phyloP scores from a whole-genome alignment of 768 basidiomycete species.

The Mycena kentingensis region DNA sequence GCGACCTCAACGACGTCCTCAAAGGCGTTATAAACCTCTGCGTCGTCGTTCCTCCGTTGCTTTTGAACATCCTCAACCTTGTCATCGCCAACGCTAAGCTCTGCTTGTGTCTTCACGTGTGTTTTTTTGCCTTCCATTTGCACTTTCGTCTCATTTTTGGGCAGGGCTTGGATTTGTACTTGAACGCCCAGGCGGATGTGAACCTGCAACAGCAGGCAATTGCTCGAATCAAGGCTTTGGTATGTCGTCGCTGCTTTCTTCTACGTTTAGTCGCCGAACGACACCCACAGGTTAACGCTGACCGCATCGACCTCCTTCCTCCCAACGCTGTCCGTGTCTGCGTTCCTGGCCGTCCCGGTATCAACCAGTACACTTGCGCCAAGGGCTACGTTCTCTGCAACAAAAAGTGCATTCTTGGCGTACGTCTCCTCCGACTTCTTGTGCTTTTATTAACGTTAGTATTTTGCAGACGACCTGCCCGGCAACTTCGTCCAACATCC shows the following conservation, averaged over 20 bases:
- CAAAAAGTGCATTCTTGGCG: background rate
- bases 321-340: background rate
- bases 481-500: slow-evolving; percentile 2
- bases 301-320: background rate
- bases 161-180: background rate
- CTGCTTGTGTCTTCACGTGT: background rate
- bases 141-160: background rate
- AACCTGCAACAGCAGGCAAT: background rate
- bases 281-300: background rate
- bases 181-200: background rate
- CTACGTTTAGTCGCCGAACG: background rate
- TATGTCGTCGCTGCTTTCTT: background rate
- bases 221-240: background rate
- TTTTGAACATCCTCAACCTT: background rate
- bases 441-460: background rate
- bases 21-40: background rate
- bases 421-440: background rate
- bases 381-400: slow-evolving; percentile 3
- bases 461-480: background rate
- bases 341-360: background rate
- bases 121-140: background rate
- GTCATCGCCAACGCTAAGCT: background rate
- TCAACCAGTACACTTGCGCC: background rate
- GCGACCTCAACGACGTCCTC: background rate
- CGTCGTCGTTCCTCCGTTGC: background rate